A percentile compares a stretch with the other conserved stretches of the same genome.
phyloP scores from a whole-genome alignment of 1,139 yeast genomes.

The Komagataea norvegica region DNA sequence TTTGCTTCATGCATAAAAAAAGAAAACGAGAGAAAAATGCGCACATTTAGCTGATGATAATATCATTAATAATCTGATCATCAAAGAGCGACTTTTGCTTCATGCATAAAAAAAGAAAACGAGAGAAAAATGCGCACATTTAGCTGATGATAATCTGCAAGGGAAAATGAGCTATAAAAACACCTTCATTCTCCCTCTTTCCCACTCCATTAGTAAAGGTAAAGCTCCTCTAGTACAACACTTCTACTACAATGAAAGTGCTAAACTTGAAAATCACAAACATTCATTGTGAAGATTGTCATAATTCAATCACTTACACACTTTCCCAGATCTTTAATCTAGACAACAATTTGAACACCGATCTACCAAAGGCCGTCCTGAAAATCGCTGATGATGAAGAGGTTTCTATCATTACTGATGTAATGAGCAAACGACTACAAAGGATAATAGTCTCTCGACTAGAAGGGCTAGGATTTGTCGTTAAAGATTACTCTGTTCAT shows the following conservation, averaged over 20 bases:
- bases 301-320: conserved; percentile 31
- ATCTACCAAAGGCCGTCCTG: conserved; percentile 11
- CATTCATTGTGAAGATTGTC: conserved; percentile 52
- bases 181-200: background rate
- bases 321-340: conserved; percentile 22
- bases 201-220: too few species aligned
- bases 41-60: conserved; percentile 2
- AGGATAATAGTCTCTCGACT: conserved; percentile 12
- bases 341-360: background rate
- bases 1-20: too few species aligned
- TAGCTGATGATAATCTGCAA: background rate
- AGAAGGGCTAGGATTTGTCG: conserved; percentile 19
- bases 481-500: conserved; percentile 15
- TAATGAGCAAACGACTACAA: conserved; percentile 9
- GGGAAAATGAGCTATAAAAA: conserved; percentile 2
- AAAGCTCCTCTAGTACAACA: too few species aligned
- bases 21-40: conserved; percentile 2
- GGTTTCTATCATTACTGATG: conserved; percentile 9
- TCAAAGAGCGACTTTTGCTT: too few species aligned
- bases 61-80: too few species aligned
- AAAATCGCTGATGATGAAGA: conserved; percentile 17
- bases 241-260: conserved; percentile 9
- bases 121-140: conserved; percentile 1
- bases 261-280: conserved; percentile 26
- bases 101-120: too few species aligned